Evolutionary conservation across 345 rosid genomes (phyloP).

Genomic region (Erodium maritimum): DNA sequence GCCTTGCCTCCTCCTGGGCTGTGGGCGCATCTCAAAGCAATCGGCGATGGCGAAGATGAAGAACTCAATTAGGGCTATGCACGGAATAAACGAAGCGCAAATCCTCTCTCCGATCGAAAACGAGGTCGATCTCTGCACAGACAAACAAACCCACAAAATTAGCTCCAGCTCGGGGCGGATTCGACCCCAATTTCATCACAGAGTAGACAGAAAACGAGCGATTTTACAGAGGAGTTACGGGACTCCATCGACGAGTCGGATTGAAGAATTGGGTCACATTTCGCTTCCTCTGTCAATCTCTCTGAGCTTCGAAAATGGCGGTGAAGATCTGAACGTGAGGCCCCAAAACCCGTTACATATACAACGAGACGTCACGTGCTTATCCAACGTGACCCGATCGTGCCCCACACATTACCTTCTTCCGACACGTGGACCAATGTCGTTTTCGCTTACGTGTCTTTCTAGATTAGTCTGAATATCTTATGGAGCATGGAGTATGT

Average conservation of each 20-base stretch:
- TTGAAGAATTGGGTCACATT: not conserved
- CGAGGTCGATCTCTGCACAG: constrained; percentile 40
- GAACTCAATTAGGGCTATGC: constrained; percentile 39
- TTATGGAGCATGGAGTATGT: too few species aligned
- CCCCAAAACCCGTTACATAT: too few species aligned
- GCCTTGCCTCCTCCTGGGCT: constrained; percentile 8
- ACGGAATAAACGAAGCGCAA: constrained; percentile 51
- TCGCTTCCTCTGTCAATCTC: not conserved
- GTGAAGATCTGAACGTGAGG: too few species aligned
- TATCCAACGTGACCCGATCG: too few species aligned
- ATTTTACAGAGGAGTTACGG: not conserved
- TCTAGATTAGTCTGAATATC: too few species aligned
- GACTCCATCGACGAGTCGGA: not conserved
- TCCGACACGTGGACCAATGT: too few species aligned
- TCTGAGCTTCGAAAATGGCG: too few species aligned
- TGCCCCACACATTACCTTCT: too few species aligned
- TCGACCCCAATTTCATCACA: not conserved
- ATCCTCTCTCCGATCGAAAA: constrained; percentile 50
- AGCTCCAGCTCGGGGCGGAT: not conserved
- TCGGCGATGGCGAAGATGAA: constrained; percentile 22
- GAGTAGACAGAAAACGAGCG: not conserved
- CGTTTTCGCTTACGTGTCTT: too few species aligned
- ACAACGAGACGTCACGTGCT: too few species aligned
- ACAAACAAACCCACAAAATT: not conserved
- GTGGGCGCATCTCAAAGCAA: constrained; percentile 32